phyloP scores from a whole-genome alignment of 2,329 filamentous ascomycete genomes.

The Talaromyces verruculosus region DNA sequence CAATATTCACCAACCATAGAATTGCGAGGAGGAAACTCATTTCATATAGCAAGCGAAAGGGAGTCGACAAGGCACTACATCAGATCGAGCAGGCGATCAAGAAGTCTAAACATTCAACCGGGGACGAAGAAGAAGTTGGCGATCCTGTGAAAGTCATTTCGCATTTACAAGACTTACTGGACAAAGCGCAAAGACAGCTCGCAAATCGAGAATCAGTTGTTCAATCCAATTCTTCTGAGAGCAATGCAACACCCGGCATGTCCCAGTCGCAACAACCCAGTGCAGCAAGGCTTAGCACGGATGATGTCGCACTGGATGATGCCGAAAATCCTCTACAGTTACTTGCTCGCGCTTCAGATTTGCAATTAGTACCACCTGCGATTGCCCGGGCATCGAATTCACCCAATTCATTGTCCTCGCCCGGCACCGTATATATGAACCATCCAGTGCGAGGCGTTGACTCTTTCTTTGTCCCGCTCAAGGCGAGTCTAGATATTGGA shows the following conservation, averaged over 20 bases:
- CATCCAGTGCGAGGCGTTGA: constrained; percentile 44
- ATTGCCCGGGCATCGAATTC: constrained; percentile 25
- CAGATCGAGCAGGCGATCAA: constrained; percentile 71
- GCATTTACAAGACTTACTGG: constrained; percentile 54
- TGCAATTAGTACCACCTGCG: constrained; percentile 54
- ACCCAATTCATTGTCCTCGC: constrained; percentile 39
- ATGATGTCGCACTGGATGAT: constrained; percentile 66
- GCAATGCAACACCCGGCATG: constrained; percentile 24
- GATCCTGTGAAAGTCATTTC: constrained; percentile 44
- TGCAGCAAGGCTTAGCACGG: constrained; percentile 32
- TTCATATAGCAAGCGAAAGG: constrained; percentile 64
- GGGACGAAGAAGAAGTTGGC: constrained; percentile 42
- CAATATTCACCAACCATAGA: constrained; percentile 19
- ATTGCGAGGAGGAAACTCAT: neutral
- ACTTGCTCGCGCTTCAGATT: constrained; percentile 69
- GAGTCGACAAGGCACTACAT: constrained; percentile 70
- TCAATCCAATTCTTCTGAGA: constrained; percentile 23
- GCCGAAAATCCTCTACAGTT: constrained; percentile 74
- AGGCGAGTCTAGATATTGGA: constrained; percentile 63
- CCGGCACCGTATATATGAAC: constrained; percentile 35
- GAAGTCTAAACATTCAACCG: constrained; percentile 47
- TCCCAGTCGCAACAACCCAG: constrained; percentile 21
- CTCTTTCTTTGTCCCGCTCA: constrained; percentile 66
- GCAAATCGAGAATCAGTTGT: neutral
- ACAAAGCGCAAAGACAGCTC: constrained; percentile 46